Base-by-base conservation (phyloP, 805 yeast species). In the Kurtzmaniella fragi region DNA sequence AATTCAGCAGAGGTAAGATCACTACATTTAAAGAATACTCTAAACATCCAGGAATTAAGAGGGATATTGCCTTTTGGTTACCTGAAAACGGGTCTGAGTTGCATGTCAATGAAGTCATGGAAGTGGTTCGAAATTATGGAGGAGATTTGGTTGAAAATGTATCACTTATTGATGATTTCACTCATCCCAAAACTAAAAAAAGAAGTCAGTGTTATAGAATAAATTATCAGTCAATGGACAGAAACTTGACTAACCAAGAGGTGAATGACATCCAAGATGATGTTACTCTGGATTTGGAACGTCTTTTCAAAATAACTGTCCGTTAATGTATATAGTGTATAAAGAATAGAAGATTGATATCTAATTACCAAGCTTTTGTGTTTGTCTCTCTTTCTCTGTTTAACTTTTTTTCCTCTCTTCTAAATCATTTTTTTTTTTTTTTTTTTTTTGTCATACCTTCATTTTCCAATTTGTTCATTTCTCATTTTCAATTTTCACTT, bases 31-130 rank as follows among this genome's bases (percentile, higher is more conserved):
- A 71, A 52, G 93, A 96, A 5, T 93, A 86, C 65, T 88, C 97
- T 4, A 89, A 84, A 61, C 89, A 80, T 56, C 99, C 98, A 0
- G 85, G 91, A 0, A 77, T 95, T 7, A 64, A 68, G 17, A 73
- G 98, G 61, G 99, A 93, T 56, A 78, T 90, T 23, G 86, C 97
- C 8, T 93, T 91, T 60, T 93, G 98, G 98, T 65, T 86, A 20
- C 82, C 88, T 5, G 54, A 61, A 2, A 63, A 31, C 3, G 48
- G 47, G 17, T 44, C 56, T 0, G 41, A 58, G 7, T 56, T 86
- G 29, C 97, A 91, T 53, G 84, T 80, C 46, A 93, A 93, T 57
- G 99, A 93, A 57, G 71, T 93, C 23, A 91, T 88, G 95, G 99
- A 93, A 59, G 71, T 85, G 37, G 93, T 93, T 15, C 79, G 99